phyloP scores from a whole-genome alignment of 257 asterid genomes.

The Rubia yunnanensis region DNA sequence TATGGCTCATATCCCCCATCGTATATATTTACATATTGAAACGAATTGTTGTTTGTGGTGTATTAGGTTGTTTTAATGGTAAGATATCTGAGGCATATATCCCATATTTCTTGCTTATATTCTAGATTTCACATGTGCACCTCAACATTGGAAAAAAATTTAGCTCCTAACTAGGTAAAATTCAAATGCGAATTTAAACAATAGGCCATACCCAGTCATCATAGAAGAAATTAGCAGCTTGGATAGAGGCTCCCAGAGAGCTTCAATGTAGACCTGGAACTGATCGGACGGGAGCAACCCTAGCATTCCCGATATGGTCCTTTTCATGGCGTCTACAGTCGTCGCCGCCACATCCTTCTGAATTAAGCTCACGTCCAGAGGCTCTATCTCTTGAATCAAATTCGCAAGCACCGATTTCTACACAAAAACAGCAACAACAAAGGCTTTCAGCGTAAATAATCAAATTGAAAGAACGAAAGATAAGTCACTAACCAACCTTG shows the following conservation, averaged over 20 bases:
- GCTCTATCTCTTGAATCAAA: slow-evolving; percentile 82
- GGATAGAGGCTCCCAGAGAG: slow-evolving; percentile 86
- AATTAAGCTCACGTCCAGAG: slow-evolving; percentile 79
- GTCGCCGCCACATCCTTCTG: slow-evolving; percentile 83
- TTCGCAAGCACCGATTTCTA: slow-evolving; percentile 58
- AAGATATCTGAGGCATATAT: too few relatives aligned
- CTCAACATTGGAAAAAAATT: neutral
- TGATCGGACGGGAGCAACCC: slow-evolving; percentile 93
- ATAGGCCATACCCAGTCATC: slow-evolving; percentile 77
- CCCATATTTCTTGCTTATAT: neutral
- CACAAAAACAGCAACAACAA: neutral
- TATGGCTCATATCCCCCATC: too few relatives aligned
- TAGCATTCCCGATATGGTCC: slow-evolving; percentile 89
- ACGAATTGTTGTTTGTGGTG: too few relatives aligned
- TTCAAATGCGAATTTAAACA: neutral
- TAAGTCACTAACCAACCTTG: slow-evolving; percentile 30
- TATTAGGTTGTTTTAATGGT: too few relatives aligned
- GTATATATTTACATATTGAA: too few relatives aligned
- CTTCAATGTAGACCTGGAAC: slow-evolving; percentile 80
- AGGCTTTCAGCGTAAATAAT: neutral
- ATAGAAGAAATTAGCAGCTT: slow-evolving; percentile 84
- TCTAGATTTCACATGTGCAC: neutral
- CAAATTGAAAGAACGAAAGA: neutral
- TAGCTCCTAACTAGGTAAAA: neutral
- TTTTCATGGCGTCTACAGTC: slow-evolving; percentile 90